phyloP scores from a whole-genome alignment of 805 yeast species.

The Barnettozyma pratensis region DNA sequence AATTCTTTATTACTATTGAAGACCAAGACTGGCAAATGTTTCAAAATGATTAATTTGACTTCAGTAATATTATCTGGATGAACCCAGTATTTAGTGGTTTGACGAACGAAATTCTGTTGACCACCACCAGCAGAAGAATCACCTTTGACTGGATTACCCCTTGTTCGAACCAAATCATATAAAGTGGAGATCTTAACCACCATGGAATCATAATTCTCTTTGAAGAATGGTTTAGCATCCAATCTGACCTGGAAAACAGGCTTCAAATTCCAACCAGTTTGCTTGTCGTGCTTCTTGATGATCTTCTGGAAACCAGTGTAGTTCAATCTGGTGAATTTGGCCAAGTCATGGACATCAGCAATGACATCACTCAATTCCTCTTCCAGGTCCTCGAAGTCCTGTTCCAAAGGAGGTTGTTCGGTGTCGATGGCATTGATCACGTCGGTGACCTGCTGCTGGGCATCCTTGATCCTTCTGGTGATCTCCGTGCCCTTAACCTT shows the following conservation, averaged over 20 bases:
- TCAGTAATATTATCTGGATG: constrained; percentile 98
- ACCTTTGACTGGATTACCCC: constrained; percentile 93
- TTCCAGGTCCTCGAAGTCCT: constrained; percentile 69
- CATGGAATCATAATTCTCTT: constrained; percentile 85
- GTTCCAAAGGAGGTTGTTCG: constrained; percentile 47
- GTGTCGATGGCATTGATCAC: constrained; percentile 54
- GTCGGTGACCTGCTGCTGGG: constrained; percentile 65
- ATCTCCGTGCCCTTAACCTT: constrained; percentile 85
- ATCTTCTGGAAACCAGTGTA: constrained; percentile 97
- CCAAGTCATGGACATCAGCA: constrained; percentile 96
- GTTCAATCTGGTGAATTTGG: constrained; percentile 87
- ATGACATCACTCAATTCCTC: constrained; percentile 80
- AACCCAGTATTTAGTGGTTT: constrained; percentile 98
- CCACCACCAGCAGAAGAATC: constrained; percentile 98
- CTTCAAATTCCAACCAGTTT: constrained; percentile 70
- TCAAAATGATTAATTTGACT: constrained; percentile 83
- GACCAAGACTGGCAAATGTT: constrained; percentile 94
- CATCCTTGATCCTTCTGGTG: constrained; percentile 75
- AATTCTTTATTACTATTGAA: constrained; percentile 96
- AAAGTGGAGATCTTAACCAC: constrained; percentile 85
- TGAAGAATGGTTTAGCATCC: constrained; percentile 91
- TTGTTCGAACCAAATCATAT: constrained; percentile 89
- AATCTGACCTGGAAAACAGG: constrained; percentile 93
- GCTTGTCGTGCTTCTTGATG: constrained; percentile 93
- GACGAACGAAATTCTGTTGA: constrained; percentile 97